Conservation (phyloP, 2,329 filamentous ascomycete genomes). For the Parastagonospora nodorum region DNA sequence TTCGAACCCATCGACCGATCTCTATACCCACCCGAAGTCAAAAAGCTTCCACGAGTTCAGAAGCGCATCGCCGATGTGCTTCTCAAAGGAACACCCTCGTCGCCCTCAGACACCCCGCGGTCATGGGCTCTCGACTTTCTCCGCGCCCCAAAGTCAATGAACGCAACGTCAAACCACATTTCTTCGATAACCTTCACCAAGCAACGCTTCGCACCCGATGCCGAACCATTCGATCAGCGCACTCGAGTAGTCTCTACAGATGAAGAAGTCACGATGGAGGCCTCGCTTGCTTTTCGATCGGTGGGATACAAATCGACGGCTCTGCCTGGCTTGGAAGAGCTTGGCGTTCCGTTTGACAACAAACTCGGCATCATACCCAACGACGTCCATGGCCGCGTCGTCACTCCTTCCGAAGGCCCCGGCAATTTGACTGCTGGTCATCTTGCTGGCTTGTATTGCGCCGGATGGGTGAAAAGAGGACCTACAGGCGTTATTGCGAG, state of each 20-base stretch:
- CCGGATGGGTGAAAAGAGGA: slow-evolving; percentile 94
- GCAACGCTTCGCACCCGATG: slow-evolving; percentile 42
- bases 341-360: slow-evolving; percentile 79
- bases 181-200: slow-evolving; percentile 71
- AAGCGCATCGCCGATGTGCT: slow-evolving; percentile 82
- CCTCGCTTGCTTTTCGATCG: slow-evolving; percentile 83
- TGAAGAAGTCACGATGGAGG: slow-evolving; percentile 60
- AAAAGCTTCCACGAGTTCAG: slow-evolving; percentile 73
- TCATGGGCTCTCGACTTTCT: slow-evolving; percentile 88
- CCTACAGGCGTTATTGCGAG: slow-evolving; percentile 95
- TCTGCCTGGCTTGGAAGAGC: slow-evolving; percentile 72
- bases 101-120: slow-evolving; percentile 58
- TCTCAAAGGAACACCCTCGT: slow-evolving; percentile 69
- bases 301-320: slow-evolving; percentile 89
- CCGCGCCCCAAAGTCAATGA: slow-evolving; percentile 75
- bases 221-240: slow-evolving; percentile 57
- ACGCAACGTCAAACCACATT: slow-evolving; percentile 59
- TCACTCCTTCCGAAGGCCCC: slow-evolving; percentile 47
- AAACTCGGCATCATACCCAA: slow-evolving; percentile 78
- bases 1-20: slow-evolving; percentile 71
- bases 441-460: slow-evolving; percentile 81
- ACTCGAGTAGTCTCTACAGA: slow-evolving; percentile 54
- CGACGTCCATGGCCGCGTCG: slow-evolving; percentile 77
- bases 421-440: slow-evolving; percentile 52
- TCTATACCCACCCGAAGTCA: slow-evolving; percentile 70